These are phyloP conservation scores for Phytophthora sp. DNA, from an alignment of 352 stramenopile genomes.

Conservation along the genomic window DNA sequence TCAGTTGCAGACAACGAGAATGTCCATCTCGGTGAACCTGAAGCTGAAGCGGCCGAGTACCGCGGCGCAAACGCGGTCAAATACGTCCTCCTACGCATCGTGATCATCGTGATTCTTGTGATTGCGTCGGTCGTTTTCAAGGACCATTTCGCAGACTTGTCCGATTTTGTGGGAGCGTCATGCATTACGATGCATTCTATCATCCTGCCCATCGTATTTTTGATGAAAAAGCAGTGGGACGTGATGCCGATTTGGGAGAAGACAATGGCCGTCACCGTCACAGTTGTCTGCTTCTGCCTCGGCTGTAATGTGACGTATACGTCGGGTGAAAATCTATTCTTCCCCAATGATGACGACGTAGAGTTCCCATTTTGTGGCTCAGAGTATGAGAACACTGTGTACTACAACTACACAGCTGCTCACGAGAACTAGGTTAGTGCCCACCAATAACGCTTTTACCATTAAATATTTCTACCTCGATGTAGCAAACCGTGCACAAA, in stretches of 20 bases:
- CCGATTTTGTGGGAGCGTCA: constrained; percentile 32
- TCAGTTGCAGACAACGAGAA: constrained; percentile 38
- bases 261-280: constrained; percentile 8
- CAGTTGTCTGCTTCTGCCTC: constrained; percentile 19
- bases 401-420: constrained; percentile 24
- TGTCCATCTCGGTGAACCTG: constrained; percentile 16
- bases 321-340: constrained; percentile 20
- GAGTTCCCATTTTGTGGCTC: constrained; percentile 15
- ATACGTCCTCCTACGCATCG: constrained; percentile 28
- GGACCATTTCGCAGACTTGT: constrained; percentile 32
- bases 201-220: constrained; percentile 21
- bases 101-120: constrained; percentile 24
- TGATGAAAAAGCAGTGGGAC: constrained; percentile 24
- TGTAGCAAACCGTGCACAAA: no score
- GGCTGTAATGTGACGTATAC: constrained; percentile 26
- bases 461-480: no score
- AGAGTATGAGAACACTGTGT: constrained; percentile 18
- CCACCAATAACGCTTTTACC: no score
- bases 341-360: constrained; percentile 8
- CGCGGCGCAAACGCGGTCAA: constrained; percentile 26
- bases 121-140: constrained; percentile 26
- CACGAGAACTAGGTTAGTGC: constrained; percentile 9
- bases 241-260: constrained; percentile 26
- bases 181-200: constrained; percentile 35
- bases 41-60: constrained; percentile 26